Evolutionary conservation across 495 filamentous ascomycete species (phyloP).

Genomic region (Rhypophila decipiens): DNA sequence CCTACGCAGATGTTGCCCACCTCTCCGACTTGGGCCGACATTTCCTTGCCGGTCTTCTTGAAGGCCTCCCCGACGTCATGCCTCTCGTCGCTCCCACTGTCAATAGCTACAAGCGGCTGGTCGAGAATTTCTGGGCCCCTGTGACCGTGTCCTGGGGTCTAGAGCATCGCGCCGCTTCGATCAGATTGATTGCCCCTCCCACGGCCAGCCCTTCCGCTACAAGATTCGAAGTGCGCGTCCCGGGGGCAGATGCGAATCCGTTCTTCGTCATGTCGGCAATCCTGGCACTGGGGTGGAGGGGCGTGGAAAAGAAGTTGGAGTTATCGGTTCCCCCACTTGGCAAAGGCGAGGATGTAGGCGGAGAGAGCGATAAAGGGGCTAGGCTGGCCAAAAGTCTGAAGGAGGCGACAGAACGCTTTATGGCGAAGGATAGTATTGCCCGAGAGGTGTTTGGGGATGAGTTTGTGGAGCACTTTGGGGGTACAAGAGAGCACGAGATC

Average conservation of each 20-base stretch:
- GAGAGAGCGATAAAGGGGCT: constrained; percentile 56
- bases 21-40: constrained; percentile 87
- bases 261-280: constrained; percentile 84
- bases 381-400: constrained; percentile 74
- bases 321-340: constrained; percentile 76
- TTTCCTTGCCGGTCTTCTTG: constrained; percentile 84
- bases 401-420: constrained; percentile 75
- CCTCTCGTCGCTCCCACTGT: constrained; percentile 88
- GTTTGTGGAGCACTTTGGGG: constrained; percentile 93
- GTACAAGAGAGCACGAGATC: constrained; percentile 88
- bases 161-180: constrained; percentile 88
- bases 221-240: constrained; percentile 83
- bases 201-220: constrained; percentile 77
- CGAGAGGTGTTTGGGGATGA: constrained; percentile 88
- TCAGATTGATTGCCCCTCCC: constrained; percentile 83
- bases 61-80: constrained; percentile 92
- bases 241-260: constrained; percentile 86
- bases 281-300: constrained; percentile 78
- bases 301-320: constrained; percentile 81
- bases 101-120: constrained; percentile 94
- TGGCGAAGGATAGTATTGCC: constrained; percentile 68
- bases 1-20: constrained; percentile 66
- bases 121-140: constrained; percentile 98
- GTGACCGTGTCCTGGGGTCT: constrained; percentile 96
- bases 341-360: constrained; percentile 74